A percentile compares a stretch with the other conserved stretches of the same genome.
Conservation (phyloP, 1,284 basidiomycete genomes). For the Ceratobasidium sp. region DNA sequence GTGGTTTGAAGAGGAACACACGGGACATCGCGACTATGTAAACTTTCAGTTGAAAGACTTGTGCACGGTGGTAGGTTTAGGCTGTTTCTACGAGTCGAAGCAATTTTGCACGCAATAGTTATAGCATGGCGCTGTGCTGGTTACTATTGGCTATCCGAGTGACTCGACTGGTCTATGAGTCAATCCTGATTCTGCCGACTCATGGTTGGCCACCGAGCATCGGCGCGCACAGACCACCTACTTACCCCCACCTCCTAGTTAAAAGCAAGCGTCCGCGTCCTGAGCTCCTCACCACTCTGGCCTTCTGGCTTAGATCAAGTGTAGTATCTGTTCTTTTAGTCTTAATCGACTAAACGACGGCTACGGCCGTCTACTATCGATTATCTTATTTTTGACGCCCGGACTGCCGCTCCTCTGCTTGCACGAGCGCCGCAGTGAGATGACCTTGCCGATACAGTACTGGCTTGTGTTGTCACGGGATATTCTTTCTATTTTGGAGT, state of each 20-base stretch:
- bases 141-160: too few relatives aligned
- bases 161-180: too few relatives aligned
- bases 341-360: slow-evolving; percentile 23
- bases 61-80: too few relatives aligned
- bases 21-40: too few relatives aligned
- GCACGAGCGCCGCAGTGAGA: slow-evolving; percentile 44
- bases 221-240: slow-evolving; percentile 22
- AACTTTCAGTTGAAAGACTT: too few relatives aligned
- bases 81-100: too few relatives aligned
- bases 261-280: neutral
- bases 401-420: slow-evolving; percentile 42
- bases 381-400: slow-evolving; percentile 41
- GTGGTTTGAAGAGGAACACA: too few relatives aligned
- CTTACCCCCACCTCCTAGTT: slow-evolving; percentile 2
- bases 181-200: too few relatives aligned
- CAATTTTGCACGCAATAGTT: too few relatives aligned
- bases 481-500: slow-evolving; percentile 22
- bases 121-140: too few relatives aligned
- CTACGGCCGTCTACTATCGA: slow-evolving; percentile 1
- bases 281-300: slow-evolving; percentile 78
- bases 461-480: slow-evolving; percentile 46
- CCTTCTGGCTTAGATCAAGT: slow-evolving; percentile 97
- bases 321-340: slow-evolving; percentile 90
- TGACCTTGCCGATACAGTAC: slow-evolving; percentile 48
- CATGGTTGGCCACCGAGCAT: too few relatives aligned